These are phyloP conservation scores for Tephrocybe rancida DNA, from an alignment of 768 basidiomycete genomes.

Conservation along the genomic window DNA sequence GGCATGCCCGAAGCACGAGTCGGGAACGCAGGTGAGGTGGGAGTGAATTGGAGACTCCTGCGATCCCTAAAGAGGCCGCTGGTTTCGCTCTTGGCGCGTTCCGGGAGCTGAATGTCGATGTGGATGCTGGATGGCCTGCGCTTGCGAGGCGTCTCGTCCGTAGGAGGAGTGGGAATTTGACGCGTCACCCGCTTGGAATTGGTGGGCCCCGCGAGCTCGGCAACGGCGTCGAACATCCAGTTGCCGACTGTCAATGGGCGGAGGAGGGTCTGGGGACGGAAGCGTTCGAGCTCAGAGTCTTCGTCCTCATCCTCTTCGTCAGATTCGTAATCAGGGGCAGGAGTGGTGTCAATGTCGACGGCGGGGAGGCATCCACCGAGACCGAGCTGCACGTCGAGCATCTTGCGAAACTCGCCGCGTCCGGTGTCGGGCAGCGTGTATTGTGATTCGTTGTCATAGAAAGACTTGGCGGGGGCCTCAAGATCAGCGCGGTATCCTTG, in stretches of 20 bases:
- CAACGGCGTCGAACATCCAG: constrained; percentile 85
- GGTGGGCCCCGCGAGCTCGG: constrained; percentile 53
- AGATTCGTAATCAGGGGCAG: constrained; percentile 19
- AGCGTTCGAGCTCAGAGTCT: constrained; percentile 25
- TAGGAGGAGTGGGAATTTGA: constrained; percentile 34
- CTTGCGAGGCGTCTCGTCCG: constrained; percentile 2
- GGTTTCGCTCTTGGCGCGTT: neutral
- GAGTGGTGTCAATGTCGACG: constrained; percentile 48
- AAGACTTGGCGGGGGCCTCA: constrained; percentile 39
- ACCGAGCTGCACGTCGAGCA: constrained; percentile 60
- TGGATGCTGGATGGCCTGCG: constrained; percentile 24
- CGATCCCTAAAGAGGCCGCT: constrained; percentile 26
- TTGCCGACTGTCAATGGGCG: constrained; percentile 68
- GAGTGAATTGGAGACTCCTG: constrained; percentile 69
- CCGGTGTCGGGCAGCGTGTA: constrained; percentile 21
- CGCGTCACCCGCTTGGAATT: constrained; percentile 14
- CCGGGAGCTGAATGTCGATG: constrained; percentile 15
- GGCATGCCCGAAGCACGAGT: constrained; percentile 13
- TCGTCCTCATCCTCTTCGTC: constrained; percentile 44
- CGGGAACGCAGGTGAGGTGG: constrained; percentile 46
- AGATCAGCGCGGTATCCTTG: constrained; percentile 87
- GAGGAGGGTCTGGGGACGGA: constrained; percentile 40
- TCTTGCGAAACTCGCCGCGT: constrained; percentile 69
- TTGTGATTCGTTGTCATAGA: neutral
- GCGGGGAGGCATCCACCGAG: constrained; percentile 54